Conservation (phyloP, 176 grass and related monocot species). For the Oryza nivara region DNA sequence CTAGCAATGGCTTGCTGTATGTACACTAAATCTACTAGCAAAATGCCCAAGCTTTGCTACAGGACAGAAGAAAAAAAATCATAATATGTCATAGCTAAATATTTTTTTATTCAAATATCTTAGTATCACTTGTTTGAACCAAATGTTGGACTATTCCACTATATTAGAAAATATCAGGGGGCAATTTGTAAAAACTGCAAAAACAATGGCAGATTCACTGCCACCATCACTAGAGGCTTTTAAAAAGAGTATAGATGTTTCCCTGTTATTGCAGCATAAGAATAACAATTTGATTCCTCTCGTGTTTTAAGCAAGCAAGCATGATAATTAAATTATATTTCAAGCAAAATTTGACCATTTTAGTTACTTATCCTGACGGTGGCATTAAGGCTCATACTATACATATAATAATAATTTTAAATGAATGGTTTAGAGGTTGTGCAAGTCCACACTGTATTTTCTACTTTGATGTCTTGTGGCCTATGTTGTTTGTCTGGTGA, state of each 20-base stretch:
- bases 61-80: too few relatives aligned
- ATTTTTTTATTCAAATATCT: too few relatives aligned
- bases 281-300: background rate
- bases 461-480: conserved; percentile 11
- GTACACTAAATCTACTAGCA: background rate
- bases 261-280: background rate
- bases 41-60: too few relatives aligned
- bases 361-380: background rate
- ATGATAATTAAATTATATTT: background rate
- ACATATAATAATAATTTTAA: background rate
- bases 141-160: too few relatives aligned
- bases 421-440: background rate
- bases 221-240: too few relatives aligned
- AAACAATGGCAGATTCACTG: too few relatives aligned
- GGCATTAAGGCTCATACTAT: background rate
- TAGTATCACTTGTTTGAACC: too few relatives aligned
- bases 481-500: conserved; percentile 9
- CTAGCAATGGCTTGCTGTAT: background rate
- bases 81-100: too few relatives aligned
- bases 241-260: too few relatives aligned
- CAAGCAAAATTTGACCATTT: conserved; percentile 2
- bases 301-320: too few relatives aligned
- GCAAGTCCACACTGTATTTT: background rate
- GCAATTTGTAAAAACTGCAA: too few relatives aligned
- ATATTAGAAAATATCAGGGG: too few relatives aligned